A percentile compares a stretch with the other conserved stretches of the same genome.
These are phyloP conservation scores for Diaporthe sp. DNA, from an alignment of 2,329 filamentous ascomycete species.

Conservation along the genomic window DNA sequence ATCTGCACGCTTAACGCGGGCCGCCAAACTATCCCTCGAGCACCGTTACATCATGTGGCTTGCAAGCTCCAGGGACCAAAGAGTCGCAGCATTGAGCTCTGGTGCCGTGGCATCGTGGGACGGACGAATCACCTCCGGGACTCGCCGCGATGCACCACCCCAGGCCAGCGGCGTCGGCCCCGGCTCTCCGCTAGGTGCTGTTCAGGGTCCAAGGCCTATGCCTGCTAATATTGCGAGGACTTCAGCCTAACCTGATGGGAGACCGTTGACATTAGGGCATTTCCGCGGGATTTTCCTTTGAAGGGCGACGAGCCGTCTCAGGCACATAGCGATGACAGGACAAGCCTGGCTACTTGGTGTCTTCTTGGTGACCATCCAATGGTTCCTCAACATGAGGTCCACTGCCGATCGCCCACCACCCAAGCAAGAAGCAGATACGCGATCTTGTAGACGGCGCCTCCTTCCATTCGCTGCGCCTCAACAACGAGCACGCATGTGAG, in stretches of 20 bases:
- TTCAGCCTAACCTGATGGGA: not conserved
- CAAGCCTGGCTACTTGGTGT: not conserved
- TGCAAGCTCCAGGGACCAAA: slow-evolving; percentile 1
- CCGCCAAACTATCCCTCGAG: not conserved
- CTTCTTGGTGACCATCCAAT: not conserved
- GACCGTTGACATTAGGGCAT: not conserved
- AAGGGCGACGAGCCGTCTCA: not conserved
- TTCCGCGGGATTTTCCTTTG: not conserved
- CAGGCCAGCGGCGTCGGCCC: not conserved
- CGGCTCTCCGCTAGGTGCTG: not conserved
- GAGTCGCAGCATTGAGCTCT: not conserved
- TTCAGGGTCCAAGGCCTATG: not conserved
- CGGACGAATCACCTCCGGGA: not conserved
- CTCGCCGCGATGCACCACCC: not conserved
- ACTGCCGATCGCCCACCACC: no score
- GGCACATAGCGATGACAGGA: not conserved
- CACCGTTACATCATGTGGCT: slow-evolving; percentile 22
- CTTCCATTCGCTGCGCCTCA: not conserved
- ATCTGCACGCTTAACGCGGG: slow-evolving; percentile 3
- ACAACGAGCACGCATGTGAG: not conserved
- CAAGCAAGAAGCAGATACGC: no score
- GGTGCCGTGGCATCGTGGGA: no score
- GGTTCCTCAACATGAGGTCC: no score
- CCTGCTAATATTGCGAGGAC: not conserved
- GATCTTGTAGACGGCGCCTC: not conserved